phyloP scores from a whole-genome alignment of 495 filamentous ascomycete genomes.

The Hypomontagnella monticulosa region DNA sequence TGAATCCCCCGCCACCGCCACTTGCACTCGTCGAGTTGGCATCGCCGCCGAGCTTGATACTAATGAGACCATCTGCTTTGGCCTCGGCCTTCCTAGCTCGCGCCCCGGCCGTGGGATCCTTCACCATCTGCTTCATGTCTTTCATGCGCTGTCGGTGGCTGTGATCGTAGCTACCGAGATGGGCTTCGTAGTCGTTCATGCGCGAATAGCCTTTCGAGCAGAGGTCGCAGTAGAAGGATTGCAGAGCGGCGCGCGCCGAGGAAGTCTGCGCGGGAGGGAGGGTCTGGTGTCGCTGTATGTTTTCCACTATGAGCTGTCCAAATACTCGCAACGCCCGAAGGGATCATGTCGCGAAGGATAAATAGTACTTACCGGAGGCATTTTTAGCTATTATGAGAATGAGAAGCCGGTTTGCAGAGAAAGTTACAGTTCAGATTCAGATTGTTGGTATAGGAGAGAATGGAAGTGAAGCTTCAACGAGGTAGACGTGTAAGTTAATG shows the following conservation, averaged over 20 bases:
- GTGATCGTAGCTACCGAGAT: conserved; percentile 76
- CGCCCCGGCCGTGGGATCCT: conserved; percentile 63
- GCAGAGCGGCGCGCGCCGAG: conserved; percentile 85
- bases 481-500: too few species aligned
- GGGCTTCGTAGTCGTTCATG: conserved; percentile 75
- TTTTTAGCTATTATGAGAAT: conserved; percentile 37
- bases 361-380: conserved; percentile 44
- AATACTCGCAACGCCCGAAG: neutral
- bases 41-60: conserved; percentile 63
- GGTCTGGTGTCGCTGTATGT: conserved; percentile 56
- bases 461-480: too few species aligned
- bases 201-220: conserved; percentile 75
- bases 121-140: conserved; percentile 73
- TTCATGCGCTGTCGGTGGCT: conserved; percentile 72
- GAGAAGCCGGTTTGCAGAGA: neutral
- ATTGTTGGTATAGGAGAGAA: too few species aligned
- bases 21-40: conserved; percentile 8
- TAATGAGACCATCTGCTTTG: conserved; percentile 71
- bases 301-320: neutral
- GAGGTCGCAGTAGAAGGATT: conserved; percentile 85
- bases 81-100: conserved; percentile 77
- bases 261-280: conserved; percentile 74
- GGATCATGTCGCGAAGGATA: neutral
- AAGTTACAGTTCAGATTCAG: too few species aligned
- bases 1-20: conserved; percentile 54